Conservation (phyloP, 2,329 filamentous ascomycete species). For the Podosphaera fusca region DNA sequence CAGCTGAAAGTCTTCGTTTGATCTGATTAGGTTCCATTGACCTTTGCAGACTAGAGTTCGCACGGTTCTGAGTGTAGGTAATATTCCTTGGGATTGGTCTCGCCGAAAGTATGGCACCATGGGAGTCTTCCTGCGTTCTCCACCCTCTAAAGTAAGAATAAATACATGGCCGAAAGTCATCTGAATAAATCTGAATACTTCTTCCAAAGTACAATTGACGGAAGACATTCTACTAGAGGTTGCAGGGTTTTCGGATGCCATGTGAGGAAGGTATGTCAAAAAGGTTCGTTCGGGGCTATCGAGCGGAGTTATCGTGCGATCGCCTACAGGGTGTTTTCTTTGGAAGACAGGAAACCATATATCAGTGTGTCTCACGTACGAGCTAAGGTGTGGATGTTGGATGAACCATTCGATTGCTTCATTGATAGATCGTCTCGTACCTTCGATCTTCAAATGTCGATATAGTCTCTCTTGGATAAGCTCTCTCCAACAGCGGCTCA, state of each 20-base stretch:
- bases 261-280: conserved; percentile 16
- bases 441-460: conserved; percentile 54
- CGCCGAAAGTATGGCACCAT: conserved; percentile 32
- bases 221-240: conserved; percentile 34
- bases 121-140: conserved; percentile 52
- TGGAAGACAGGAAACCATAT: conserved; percentile 55
- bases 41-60: conserved; percentile 49
- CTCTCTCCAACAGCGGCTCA: conserved; percentile 37
- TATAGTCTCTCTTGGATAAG: conserved; percentile 52
- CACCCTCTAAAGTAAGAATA: conserved; percentile 53
- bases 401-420: conserved; percentile 38
- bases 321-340: conserved; percentile 12
- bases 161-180: conserved; percentile 31
- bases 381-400: conserved; percentile 31
- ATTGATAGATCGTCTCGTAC: conserved; percentile 36
- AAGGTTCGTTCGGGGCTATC: conserved; percentile 8
- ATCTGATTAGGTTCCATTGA: conserved; percentile 54
- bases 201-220: conserved; percentile 46
- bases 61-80: conserved; percentile 23
- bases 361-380: conserved; percentile 49
- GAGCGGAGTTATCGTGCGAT: conserved; percentile 6
- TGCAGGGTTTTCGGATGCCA: conserved; percentile 22
- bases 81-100: background rate
- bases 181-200: conserved; percentile 41
- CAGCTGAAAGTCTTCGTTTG: conserved; percentile 35